Evolutionary conservation across 2,329 filamentous ascomycete genomes (phyloP).

Genomic region (Lecanosticta acicola): DNA sequence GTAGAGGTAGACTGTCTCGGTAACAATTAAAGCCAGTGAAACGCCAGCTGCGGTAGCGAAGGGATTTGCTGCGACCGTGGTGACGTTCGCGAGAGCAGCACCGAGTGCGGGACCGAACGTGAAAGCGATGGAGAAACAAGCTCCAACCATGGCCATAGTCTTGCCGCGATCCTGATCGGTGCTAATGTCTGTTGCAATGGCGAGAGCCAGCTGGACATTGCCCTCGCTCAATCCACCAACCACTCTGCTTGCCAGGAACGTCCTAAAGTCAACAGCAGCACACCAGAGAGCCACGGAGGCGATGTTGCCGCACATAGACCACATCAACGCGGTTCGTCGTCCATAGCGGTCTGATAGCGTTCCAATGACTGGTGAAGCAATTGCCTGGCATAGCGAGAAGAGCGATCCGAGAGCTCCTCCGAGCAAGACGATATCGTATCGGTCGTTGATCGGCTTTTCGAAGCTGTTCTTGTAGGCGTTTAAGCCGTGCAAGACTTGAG

Average conservation of each 20-base stretch:
- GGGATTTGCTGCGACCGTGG: constrained; percentile 76
- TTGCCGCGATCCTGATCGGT: constrained; percentile 76
- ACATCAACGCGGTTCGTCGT: constrained; percentile 76
- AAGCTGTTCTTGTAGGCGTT: constrained; percentile 96
- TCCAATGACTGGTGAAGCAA: constrained; percentile 89
- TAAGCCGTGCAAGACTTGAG: constrained; percentile 71
- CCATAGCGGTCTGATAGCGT: constrained; percentile 82
- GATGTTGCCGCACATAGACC: constrained; percentile 90
- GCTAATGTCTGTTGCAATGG: constrained; percentile 93
- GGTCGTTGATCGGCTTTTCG: constrained; percentile 83
- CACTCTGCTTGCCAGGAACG: constrained; percentile 86
- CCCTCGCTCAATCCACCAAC: constrained; percentile 93
- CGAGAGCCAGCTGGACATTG: constrained; percentile 92
- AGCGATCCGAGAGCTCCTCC: constrained; percentile 90
- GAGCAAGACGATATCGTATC: constrained; percentile 93
- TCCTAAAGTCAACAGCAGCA: constrained; percentile 85
- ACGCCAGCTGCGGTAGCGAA: constrained; percentile 91
- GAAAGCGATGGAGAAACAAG: constrained; percentile 94
- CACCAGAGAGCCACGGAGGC: constrained; percentile 93
- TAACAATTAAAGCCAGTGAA: constrained; percentile 74
- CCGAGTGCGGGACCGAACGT: constrained; percentile 92
- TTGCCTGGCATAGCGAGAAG: constrained; percentile 86
- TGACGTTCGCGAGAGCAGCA: constrained; percentile 73
- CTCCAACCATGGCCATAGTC: constrained; percentile 94
- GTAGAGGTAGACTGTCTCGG: constrained; percentile 86